Evolutionary conservation across 2,329 filamentous ascomycete genomes (phyloP), one percentile per base, ranked within the genome.

Genomic region (Kalaharituber pfeilii): DNA sequence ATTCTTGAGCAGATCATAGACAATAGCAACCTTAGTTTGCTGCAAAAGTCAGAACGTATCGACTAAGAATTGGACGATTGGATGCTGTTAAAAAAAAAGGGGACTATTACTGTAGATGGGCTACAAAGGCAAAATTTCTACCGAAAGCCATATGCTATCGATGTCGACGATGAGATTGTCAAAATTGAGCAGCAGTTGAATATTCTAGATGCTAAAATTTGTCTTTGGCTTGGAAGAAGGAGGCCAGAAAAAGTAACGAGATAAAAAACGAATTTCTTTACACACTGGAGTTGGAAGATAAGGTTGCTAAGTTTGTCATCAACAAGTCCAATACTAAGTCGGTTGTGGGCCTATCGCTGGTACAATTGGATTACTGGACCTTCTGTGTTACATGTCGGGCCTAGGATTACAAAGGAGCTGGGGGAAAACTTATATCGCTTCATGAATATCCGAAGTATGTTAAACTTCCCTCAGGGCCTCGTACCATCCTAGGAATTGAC

Each of bases 21-120:
- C 20, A 59, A 56, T 33, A 54, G 60, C 39, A 59, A 56, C 28
- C 36, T 49, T 11, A 29, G 51, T 18, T 52, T 57, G 20, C 18
- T 13, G 22, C 57, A 50, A 20, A 47, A 45, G 28, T 42, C 47
- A 6, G 56, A 57, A n/a, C 18, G 50, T 26, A 39, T 49, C 27
- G 22, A 39, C 15, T 54, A 55, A 18, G 56, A 56, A 11, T 56
- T 49, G 13, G 58, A 61, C 29, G 47, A 50, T 11, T 20, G n/a
- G n/a, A n/a, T n/a, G n/a, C n/a, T n/a, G n/a, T 18, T 50, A 50
- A 52, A 2, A 50, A 53, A 44, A 27, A 47, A 13, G 57, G 58
- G 13, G 54, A 52, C n/a, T n/a, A n/a, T n/a, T n/a, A n/a, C n/a
- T n/a, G n/a, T n/a, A 54, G 8, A 54, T 53, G 22, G 56, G 56